Base-by-base conservation (phyloP, 1,284 basidiomycete species). In the Marasmius tenuissimus region DNA sequence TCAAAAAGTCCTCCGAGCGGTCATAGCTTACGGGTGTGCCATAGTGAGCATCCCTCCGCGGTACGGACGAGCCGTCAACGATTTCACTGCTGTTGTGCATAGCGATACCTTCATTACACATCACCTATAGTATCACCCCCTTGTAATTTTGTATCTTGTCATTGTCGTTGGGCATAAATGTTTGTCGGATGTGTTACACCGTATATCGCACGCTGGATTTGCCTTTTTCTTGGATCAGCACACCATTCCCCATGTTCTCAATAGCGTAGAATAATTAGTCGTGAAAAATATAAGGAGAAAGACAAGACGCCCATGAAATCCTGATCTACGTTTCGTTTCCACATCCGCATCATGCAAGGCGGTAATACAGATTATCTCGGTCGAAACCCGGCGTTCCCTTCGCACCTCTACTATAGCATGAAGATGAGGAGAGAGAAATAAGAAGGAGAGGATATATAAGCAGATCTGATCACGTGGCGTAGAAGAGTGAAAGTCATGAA, bases 201-300 rank as follows among this genome's bases (percentile, higher is more conserved):
- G 27, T 27, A 27, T 27, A 27, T 27, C 4, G 27, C 27, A 27
- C 27, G 27, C 27, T 27, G 27, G 27, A 27, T 27, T 27, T n/a
- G 16, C 16, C 45, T 16, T 47, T 47, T 47, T n/a, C 45, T 47
- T 47, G 45, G n/a, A 47, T 20, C 45, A 20, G n/a, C 16, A 11
- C 40, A 20, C 45, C 20, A 47, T n/a, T 20, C 45, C 45, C 16
- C n/a, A n/a, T 18, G 20, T 47, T 47, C 34, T 35, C 27, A 54
- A 54, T 54, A 54, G 52, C 20, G 52, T 54, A 54, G 20, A 54
- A 54, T 54, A 54, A 54, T 54, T 54, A 54, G 52, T 35, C 52
- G 45, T 47, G 45, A 54, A 54, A 54, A 35, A 54, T 18, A 37
- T 37, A 54, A 51, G n/a, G 11, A 27, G 20, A 50, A 52, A 35